Base-by-base conservation (phyloP, 768 basidiomycete species). In the Trametes villosa region DNA sequence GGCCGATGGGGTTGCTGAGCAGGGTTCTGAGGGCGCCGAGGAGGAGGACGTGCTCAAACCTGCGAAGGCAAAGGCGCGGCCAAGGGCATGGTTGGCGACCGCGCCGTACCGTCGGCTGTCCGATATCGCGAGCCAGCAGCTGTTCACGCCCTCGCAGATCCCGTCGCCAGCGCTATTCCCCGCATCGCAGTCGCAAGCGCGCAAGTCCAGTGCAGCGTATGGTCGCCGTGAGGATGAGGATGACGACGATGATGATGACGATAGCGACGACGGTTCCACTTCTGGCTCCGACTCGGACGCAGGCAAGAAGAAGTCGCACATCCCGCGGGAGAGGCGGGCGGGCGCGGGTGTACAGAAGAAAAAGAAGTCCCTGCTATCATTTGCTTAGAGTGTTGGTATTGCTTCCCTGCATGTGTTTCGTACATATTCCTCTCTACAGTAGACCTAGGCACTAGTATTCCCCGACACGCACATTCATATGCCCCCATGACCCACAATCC, bases 291-390 rank as follows among this genome's bases (percentile, higher is more conserved):
- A 80, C 38, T 74, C 74, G 9, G 77, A 75, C 20, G 68, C 67
- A 1, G 77, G 78, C 0, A 81, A 66, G 30, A 72, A 73, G 18
- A 66, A 60, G 42, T 86, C 81, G n/a, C 88, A 89, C 70, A 88
- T 91, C 57, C 88, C 88, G 30, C 77, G 72, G 62, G 76, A 76
- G 12, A 78, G 84, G 56, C 75, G 78, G 59, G 89, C 89, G 38
- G 87, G 87, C 3, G 72, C 88, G 36, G 86, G 86, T 1, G 71
- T 65, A 45, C 63, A 63, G 44, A 77, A 68, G 68, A 70, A 55
- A 60, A 72, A 57, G 34, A 24, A 29, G 9, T 38, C 49, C 9
- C 52, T 65, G 24, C 27, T 63, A 13, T 41, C 56, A 4, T 49
- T 30, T 41, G 31, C 31, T 27, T 36, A 46, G 29, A 1, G n/a